Evolutionary conservation across 345 rosid genomes (phyloP).

Genomic region (Euclidium syriacum): DNA sequence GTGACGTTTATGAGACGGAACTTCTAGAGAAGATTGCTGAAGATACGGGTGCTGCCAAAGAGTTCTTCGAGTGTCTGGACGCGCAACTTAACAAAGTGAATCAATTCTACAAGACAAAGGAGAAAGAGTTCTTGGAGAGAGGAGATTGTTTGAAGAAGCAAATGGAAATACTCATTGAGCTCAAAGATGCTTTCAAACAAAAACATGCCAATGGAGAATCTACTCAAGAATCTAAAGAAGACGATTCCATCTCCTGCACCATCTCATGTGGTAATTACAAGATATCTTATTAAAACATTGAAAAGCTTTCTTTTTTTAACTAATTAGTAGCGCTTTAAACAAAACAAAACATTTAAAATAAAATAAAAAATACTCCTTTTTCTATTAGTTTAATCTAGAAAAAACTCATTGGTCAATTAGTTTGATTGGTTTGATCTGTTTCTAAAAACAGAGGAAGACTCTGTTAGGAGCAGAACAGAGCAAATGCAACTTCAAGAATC

Average conservation of each 20-base stretch:
- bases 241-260: conserved; percentile 69
- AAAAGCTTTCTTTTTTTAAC: background rate
- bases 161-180: conserved; percentile 73
- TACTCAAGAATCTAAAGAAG: conserved; percentile 60
- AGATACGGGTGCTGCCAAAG: conserved; percentile 60
- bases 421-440: background rate
- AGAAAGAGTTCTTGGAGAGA: conserved; percentile 88
- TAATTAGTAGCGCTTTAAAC: background rate
- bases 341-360: too few species aligned
- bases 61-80: conserved; percentile 75
- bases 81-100: conserved; percentile 91
- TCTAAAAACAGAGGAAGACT: conserved; percentile 58
- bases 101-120: conserved; percentile 71
- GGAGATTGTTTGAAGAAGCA: conserved; percentile 83
- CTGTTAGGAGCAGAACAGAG: conserved; percentile 50
- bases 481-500: conserved; percentile 45
- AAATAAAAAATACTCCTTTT: too few species aligned
- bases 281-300: background rate
- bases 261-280: conserved; percentile 59
- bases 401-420: background rate
- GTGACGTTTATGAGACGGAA: conserved; percentile 78
- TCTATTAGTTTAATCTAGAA: too few species aligned
- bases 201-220: conserved; percentile 43
- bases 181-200: conserved; percentile 56
- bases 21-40: conserved; percentile 75